Base-by-base conservation (phyloP, 73 alveolate genomes). In the Paramecium tetraurelia region DNA sequence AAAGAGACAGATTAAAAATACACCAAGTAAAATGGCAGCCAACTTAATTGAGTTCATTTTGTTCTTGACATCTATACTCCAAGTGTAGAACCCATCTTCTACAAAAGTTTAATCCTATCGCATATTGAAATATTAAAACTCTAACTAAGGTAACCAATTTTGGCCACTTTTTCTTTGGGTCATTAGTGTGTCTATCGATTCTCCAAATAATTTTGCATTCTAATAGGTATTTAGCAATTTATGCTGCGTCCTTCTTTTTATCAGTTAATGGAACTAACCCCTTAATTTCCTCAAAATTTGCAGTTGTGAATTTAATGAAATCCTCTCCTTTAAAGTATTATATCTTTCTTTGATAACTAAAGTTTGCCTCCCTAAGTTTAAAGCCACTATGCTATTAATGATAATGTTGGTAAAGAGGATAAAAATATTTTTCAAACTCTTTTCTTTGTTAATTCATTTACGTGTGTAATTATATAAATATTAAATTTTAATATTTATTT, bases 131-230 rank as follows among this genome's bases (percentile, higher is more conserved):
- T 38, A 72, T 33, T 38, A 36, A 35, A 72, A 31, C 59, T 43
- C 46, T 72, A 16, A 72, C 35, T 16, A 72, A 33, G n/a, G 46
- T 33, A 9, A 63, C 2, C 46, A 33, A 33, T 72, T 58, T 72
- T 72, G 86, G 86, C 86, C 86, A 72, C 40, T 38, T 72, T 40
- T 72, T 72, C 24, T 63, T 27, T 14, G 86, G 59, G 40, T 72
- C 86, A 29, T 72, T 63, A 10, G 36, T 14, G 38, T 36, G 86
- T 20, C 86, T 72, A 35, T 72, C 84, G 16, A 68, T 24, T 68
- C 46, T 68, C 12, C 8, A 12, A 27, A 72, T 72, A 27, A 63
- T 63, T 63, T 63, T 63, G 46, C 24, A 22, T 2, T 63, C 84
- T 31, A 59, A 20, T 21, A 59, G 7, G 1, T 59, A 59, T 59